Conservation (phyloP, 306 rosid species). For the Morella rubra region DNA sequence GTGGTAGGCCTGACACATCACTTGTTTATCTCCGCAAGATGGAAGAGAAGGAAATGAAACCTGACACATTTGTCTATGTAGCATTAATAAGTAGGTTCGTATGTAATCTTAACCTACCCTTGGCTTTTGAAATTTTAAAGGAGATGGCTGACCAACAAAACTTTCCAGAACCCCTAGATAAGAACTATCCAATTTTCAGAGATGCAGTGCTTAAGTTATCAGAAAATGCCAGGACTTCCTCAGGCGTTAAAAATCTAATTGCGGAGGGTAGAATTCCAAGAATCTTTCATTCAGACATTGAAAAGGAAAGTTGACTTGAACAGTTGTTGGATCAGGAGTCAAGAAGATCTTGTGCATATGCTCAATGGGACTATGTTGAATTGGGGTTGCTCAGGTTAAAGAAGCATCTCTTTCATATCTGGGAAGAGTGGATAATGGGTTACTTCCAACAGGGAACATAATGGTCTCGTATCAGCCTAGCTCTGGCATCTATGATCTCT, state of each 20-base stretch:
- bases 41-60: conserved; percentile 68
- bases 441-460: background rate
- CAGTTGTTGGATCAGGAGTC: conserved; percentile 5
- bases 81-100: conserved; percentile 55
- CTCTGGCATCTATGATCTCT: background rate
- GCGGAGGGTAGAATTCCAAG: conserved; percentile 55
- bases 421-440: background rate
- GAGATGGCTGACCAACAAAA: conserved; percentile 49
- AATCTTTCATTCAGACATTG: conserved; percentile 23
- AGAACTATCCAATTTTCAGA: conserved; percentile 45
- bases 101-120: conserved; percentile 41
- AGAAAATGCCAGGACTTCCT: conserved; percentile 45
- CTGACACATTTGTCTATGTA: conserved; percentile 55
- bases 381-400: background rate
- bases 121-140: conserved; percentile 58
- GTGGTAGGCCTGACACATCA: conserved; percentile 56
- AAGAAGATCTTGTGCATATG: conserved; percentile 1
- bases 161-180: conserved; percentile 52
- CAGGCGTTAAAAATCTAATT: conserved; percentile 42
- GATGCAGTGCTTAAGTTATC: conserved; percentile 54
- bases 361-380: conserved; percentile 7
- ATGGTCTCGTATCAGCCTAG: background rate
- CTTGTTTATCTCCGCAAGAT: conserved; percentile 53
- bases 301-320: conserved; percentile 7
- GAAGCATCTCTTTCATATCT: background rate